Conservation (phyloP, 352 stramenopile genomes). For the Phytophthora pisi region DNA sequence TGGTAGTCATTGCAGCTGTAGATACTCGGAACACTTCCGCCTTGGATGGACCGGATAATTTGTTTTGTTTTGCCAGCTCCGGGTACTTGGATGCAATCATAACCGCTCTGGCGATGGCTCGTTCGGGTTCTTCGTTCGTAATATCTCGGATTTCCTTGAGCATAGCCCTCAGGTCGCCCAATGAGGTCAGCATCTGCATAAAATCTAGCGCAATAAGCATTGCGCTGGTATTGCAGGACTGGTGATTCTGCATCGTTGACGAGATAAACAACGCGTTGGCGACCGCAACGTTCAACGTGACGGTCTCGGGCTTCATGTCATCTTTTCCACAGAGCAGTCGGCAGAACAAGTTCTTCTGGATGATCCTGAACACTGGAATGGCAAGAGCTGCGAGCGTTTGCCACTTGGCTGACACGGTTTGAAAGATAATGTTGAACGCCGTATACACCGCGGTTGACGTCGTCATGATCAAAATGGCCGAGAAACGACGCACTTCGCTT, state of each 20-base stretch:
- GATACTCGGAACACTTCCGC: conserved; percentile 14
- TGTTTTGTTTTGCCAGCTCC: conserved; percentile 5
- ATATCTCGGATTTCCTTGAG: conserved; percentile 21
- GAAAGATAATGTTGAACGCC: conserved; percentile 18
- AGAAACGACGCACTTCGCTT: conserved; percentile 22
- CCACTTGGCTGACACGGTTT: conserved; percentile 7
- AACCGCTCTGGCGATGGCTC: conserved; percentile 16
- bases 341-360: conserved; percentile 18
- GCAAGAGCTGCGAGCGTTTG: conserved; percentile 6
- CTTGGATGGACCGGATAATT: neutral
- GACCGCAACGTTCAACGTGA: conserved; percentile 55
- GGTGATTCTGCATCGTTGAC: conserved; percentile 38
- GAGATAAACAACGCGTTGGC: conserved; percentile 51
- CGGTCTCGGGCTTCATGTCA: conserved; percentile 41
- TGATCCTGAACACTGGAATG: conserved; percentile 16
- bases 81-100: conserved; percentile 16
- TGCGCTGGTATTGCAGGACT: conserved; percentile 26
- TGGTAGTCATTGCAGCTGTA: neutral
- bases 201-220: conserved; percentile 45
- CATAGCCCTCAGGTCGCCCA: conserved; percentile 29
- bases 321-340: conserved; percentile 21
- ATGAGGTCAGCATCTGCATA: conserved; percentile 30
- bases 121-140: conserved; percentile 5
- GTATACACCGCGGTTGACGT: conserved; percentile 4
- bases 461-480: conserved; percentile 10